Percentiles rank a stretch among this genome's conserved stretches.
These are phyloP conservation scores for Pelomyxa schiedti DNA, from an alignment of 78 protist genomes.

Conservation along the genomic window DNA sequence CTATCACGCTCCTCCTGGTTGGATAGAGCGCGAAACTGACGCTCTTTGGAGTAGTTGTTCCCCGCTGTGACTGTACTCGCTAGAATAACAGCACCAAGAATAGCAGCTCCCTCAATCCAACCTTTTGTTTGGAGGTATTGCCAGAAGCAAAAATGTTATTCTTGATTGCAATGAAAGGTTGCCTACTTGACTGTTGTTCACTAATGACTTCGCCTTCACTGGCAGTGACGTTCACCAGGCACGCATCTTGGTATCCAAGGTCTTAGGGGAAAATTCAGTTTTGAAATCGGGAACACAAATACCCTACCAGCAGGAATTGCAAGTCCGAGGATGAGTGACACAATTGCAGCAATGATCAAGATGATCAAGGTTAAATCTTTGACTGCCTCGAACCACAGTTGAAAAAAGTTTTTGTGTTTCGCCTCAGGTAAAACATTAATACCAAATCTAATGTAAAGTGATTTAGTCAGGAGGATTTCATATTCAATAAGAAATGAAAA, in stretches of 20 bases:
- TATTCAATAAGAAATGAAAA: too few species aligned
- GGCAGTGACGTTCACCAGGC: too few species aligned
- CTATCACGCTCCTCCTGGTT: constrained; percentile 18
- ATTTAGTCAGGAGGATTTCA: too few species aligned
- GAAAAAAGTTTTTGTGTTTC: neutral
- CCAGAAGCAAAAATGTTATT: neutral
- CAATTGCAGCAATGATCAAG: constrained; percentile 23
- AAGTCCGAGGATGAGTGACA: constrained; percentile 27
- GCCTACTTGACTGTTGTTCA: too few species aligned
- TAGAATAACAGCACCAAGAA: constrained; percentile 68
- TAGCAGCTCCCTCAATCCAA: constrained; percentile 91
- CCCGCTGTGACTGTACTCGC: constrained; percentile 73
- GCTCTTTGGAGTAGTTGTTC: constrained; percentile 80
- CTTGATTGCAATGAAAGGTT: too few species aligned
- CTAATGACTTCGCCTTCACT: too few species aligned
- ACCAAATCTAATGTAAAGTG: too few species aligned
- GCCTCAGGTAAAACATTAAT: constrained; percentile 5
- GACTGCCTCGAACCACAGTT: constrained; percentile 1
- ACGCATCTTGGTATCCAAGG: too few species aligned
- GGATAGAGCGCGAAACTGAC: constrained; percentile 61
- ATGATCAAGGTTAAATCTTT: constrained; percentile 32
- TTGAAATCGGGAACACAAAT: neutral
- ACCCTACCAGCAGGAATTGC: neutral
- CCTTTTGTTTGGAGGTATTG: constrained; percentile 17
- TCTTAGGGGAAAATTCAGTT: too few species aligned